Conservation (phyloP, 2,329 filamentous ascomycete genomes). For the Neonectria sp. region DNA sequence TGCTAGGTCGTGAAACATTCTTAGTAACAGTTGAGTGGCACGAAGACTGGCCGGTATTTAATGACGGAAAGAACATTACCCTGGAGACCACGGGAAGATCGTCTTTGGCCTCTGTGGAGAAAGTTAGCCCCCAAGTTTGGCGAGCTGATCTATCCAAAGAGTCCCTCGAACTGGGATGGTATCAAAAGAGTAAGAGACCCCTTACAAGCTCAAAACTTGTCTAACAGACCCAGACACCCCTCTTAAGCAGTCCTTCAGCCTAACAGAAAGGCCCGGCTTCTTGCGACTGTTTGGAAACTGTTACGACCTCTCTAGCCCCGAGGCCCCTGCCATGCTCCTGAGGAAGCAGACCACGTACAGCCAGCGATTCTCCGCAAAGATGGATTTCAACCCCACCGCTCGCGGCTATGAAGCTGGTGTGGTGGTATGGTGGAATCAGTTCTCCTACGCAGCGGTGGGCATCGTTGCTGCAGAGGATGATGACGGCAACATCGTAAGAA, state of each 20-base stretch:
- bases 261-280: slow-evolving; percentile 59
- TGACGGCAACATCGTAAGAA: slow-evolving; percentile 4
- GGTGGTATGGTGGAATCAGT: slow-evolving; percentile 69
- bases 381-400: slow-evolving; percentile 62
- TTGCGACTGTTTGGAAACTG: slow-evolving; percentile 67
- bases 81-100: slow-evolving; percentile 36
- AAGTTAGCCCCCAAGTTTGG: slow-evolving; percentile 18
- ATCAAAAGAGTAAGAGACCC: slow-evolving; percentile 42
- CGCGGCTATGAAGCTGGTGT: slow-evolving; percentile 66
- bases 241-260: slow-evolving; percentile 56
- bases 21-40: slow-evolving; percentile 45
- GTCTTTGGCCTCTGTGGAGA: slow-evolving; percentile 8
- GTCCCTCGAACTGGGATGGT: slow-evolving; percentile 43
- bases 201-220: rapidly evolving
- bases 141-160: slow-evolving; percentile 33
- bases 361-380: slow-evolving; percentile 58
- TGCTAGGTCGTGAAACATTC: slow-evolving; percentile 43
- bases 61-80: slow-evolving; percentile 42
- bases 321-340: slow-evolving; percentile 66
- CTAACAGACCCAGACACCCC: slow-evolving; percentile 40
- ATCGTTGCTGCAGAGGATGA: slow-evolving; percentile 29
- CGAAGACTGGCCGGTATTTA: slow-evolving; percentile 46
- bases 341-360: slow-evolving; percentile 66
- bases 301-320: slow-evolving; percentile 65
- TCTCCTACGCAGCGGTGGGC: slow-evolving; percentile 52